A percentile compares a stretch with the other conserved stretches of the same genome.
These are phyloP conservation scores for Pseudogymnoascus sp. DNA, from an alignment of 2,329 filamentous ascomycete genomes.

Conservation along the genomic window DNA sequence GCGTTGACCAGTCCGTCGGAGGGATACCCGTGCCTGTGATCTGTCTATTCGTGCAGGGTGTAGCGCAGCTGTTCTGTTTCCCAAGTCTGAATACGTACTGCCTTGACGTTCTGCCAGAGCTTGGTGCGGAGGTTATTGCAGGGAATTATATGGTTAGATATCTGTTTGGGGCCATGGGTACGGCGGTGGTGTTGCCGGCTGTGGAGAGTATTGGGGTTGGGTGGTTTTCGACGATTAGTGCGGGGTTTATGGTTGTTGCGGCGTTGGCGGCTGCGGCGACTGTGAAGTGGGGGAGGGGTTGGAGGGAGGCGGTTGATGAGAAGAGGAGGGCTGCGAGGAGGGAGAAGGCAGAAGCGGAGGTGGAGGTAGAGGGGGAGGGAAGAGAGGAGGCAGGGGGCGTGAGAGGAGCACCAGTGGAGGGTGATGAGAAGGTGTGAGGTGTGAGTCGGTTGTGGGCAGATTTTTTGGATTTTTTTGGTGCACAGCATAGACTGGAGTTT, in stretches of 20 bases:
- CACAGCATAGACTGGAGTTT: background rate
- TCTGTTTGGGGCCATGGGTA: conserved; percentile 63
- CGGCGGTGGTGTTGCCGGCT: conserved; percentile 65
- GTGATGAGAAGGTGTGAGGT: background rate
- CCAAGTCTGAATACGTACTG: conserved; percentile 74
- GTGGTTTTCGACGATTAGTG: conserved; percentile 70
- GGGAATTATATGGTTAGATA: conserved; percentile 77
- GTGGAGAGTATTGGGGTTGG: conserved; percentile 70
- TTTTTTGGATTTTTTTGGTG: background rate
- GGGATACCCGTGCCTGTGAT: conserved; percentile 58
- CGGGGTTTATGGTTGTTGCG: conserved; percentile 44
- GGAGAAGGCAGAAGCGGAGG: conserved; percentile 15
- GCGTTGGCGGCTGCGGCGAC: conserved; percentile 19
- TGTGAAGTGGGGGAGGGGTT: conserved; percentile 22
- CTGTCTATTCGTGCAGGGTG: conserved; percentile 66
- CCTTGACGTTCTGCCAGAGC: conserved; percentile 69
- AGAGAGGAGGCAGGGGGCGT: background rate
- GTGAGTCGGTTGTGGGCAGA: background rate
- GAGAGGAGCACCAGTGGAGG: background rate
- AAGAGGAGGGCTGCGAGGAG: conserved; percentile 35
- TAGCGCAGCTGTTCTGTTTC: conserved; percentile 70
- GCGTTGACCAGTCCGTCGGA: conserved; percentile 42
- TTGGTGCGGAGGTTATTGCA: conserved; percentile 66
- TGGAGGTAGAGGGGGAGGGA: background rate
- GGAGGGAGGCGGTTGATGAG: conserved; percentile 44